These are phyloP conservation scores for Millerozyma miso DNA, from an alignment of 805 yeast species.

Conservation along the genomic window DNA sequence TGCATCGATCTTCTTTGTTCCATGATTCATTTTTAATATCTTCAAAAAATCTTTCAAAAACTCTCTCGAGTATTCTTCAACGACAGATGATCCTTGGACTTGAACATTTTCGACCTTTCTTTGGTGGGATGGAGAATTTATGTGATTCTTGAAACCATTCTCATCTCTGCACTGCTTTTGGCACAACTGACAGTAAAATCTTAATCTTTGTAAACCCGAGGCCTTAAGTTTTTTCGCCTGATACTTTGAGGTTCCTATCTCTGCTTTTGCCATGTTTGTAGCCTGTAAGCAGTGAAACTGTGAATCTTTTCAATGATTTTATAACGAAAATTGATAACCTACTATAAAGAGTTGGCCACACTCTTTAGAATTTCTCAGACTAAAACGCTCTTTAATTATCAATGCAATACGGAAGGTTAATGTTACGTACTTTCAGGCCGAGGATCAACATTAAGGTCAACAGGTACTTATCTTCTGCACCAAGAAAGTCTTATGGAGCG, in stretches of 20 bases:
- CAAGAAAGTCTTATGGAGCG: slow-evolving; percentile 28
- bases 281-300: not conserved
- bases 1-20: slow-evolving; percentile 73
- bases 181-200: slow-evolving; percentile 89
- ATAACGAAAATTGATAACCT: too few species aligned
- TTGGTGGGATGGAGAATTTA: slow-evolving; percentile 74
- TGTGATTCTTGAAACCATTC: slow-evolving; percentile 90
- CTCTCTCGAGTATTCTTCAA: slow-evolving; percentile 54
- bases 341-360: too few species aligned
- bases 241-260: slow-evolving; percentile 52
- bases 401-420: not conserved
- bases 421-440: not conserved
- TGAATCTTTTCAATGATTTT: too few species aligned
- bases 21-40: slow-evolving; percentile 64
- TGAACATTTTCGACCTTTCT: slow-evolving; percentile 42
- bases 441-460: not conserved
- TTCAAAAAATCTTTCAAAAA: slow-evolving; percentile 64
- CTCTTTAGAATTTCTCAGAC: too few species aligned
- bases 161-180: slow-evolving; percentile 93
- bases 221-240: slow-evolving; percentile 74
- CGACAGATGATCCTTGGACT: slow-evolving; percentile 39
- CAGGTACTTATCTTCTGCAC: slow-evolving; percentile 18
- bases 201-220: slow-evolving; percentile 78
- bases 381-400: too few species aligned
- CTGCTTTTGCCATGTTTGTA: slow-evolving; percentile 25